Evolutionary conservation across 345 rosid species (phyloP).

Genomic region (Lumnitzera racemosa): DNA sequence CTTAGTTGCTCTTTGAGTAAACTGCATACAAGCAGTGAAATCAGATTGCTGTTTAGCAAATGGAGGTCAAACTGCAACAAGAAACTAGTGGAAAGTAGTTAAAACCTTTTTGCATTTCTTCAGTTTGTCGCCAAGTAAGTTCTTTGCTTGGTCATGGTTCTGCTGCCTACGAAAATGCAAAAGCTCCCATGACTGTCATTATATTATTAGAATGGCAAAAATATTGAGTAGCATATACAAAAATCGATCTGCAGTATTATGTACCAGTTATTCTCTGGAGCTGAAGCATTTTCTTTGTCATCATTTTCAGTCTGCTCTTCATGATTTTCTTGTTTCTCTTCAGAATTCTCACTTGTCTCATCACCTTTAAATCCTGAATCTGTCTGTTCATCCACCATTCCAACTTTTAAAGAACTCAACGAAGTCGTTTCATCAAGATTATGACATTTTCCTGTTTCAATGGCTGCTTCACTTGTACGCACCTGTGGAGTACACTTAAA

Average conservation of each 20-base stretch:
- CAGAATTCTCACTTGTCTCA: slow-evolving; percentile 5
- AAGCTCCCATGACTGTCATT: not conserved
- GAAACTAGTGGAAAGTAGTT: slow-evolving; percentile 5
- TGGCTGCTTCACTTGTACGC: not conserved
- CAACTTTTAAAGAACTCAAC: slow-evolving; percentile 1
- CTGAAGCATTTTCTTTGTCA: slow-evolving; percentile 16
- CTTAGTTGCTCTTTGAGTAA: slow-evolving; percentile 20
- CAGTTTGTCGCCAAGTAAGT: slow-evolving; percentile 24
- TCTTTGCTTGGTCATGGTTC: slow-evolving; percentile 15
- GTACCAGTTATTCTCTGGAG: slow-evolving; percentile 14
- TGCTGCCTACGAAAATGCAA: slow-evolving; percentile 4
- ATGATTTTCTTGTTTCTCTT: not conserved
- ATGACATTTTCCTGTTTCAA: not conserved
- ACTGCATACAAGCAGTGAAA: slow-evolving; percentile 27
- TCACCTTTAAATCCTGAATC: not conserved
- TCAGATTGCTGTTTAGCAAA: slow-evolving; percentile 6
- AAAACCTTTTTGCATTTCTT: slow-evolving; percentile 35
- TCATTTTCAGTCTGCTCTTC: slow-evolving; percentile 13
- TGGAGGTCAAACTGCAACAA: not conserved
- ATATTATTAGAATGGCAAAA: not conserved
- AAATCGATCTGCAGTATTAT: not conserved
- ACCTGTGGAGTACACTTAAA: not conserved
- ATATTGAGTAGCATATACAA: not conserved
- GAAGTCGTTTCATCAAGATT: too few relatives aligned
- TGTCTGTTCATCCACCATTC: slow-evolving; percentile 14